Base-by-base conservation (phyloP, 2,329 filamentous ascomycete species). In the Talaromyces sp. region DNA sequence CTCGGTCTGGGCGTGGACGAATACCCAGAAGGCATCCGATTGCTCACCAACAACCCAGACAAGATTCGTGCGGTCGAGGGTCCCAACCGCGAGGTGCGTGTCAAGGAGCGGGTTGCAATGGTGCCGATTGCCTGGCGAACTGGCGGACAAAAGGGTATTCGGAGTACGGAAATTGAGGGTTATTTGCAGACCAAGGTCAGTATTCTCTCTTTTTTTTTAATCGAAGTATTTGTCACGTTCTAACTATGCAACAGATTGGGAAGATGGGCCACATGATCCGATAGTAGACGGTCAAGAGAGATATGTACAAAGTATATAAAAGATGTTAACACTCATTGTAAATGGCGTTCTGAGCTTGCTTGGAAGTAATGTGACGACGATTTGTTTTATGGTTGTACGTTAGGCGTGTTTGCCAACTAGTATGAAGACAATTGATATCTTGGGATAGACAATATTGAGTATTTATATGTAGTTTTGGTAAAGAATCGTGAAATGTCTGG, bases 1-100 rank as follows among this genome's bases (percentile, higher is more conserved):
- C 79, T 99, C 32, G 93, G 91, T 0, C 84, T 87, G 9, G 85
- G 82, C 2, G 83, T 80, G 1, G 83, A 96, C 67, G 75, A 79
- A 13, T 90, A 93, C 30, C 68, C 72, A 27, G 70, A 75, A 32
- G 78, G 78, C 15, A 88, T 98, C 58, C 83, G 91, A 39, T 78
- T 99, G 57, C 78, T 99, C 68, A 99, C 95, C 10, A 99, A 99
- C 74, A 99, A 99, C 70, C 95, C 95, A 0, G 95, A 99, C 69
- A 99, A 99, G 80, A 91, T 99, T 49, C 83, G 92, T 17, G 95
- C 95, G 0, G 90, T 99, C 0, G 95, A 99, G 74, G 95, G 95
- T 0, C 93, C 93, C 0, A 91, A 91, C 66, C 81, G 92, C 11
- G 93, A 99, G 77, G 83, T 99, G 13, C 83, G 89, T 9, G 95